phyloP scores from a whole-genome alignment of 2,329 filamentous ascomycete genomes.

The Phyllosticta capitalensis region DNA sequence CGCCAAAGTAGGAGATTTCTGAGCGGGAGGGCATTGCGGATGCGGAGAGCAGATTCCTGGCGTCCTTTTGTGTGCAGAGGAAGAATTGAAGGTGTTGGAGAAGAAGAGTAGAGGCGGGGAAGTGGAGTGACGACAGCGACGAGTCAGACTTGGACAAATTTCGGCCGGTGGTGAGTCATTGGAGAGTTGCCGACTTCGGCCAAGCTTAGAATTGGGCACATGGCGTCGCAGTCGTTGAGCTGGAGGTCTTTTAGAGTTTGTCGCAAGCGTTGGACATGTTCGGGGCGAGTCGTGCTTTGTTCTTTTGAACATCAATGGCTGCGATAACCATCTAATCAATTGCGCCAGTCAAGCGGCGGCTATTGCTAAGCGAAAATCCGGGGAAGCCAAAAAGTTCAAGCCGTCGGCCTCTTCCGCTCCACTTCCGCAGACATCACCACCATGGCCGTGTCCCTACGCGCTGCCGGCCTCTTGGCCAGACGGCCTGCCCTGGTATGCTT shows the following conservation, averaged over 20 bases:
- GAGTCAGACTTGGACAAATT: background rate
- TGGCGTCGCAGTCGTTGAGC: background rate
- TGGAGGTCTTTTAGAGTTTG: background rate
- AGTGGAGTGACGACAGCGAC: background rate
- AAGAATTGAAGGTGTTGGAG: background rate
- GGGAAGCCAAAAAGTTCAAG: conserved; percentile 10
- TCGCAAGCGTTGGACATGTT: background rate
- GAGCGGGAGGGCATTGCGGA: conserved; percentile 57
- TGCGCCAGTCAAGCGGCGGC: conserved; percentile 4
- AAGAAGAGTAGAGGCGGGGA: background rate
- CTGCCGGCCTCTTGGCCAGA: conserved; percentile 23
- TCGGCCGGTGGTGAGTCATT: background rate
- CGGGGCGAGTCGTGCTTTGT: background rate
- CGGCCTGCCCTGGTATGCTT: conserved; percentile 22
- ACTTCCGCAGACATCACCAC: background rate
- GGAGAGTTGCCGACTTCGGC: conserved; percentile 5
- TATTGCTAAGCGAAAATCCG: conserved; percentile 11
- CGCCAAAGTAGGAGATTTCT: conserved; percentile 79
- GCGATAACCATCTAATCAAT: background rate
- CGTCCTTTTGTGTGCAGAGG: background rate
- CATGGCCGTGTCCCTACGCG: conserved; percentile 30
- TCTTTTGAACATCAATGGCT: background rate
- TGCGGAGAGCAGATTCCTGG: background rate
- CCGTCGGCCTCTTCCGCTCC: background rate
- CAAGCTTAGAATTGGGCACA: too few species aligned